Base-by-base conservation (phyloP, 73 alveolate genomes). In the Paramecium caudatum region DNA sequence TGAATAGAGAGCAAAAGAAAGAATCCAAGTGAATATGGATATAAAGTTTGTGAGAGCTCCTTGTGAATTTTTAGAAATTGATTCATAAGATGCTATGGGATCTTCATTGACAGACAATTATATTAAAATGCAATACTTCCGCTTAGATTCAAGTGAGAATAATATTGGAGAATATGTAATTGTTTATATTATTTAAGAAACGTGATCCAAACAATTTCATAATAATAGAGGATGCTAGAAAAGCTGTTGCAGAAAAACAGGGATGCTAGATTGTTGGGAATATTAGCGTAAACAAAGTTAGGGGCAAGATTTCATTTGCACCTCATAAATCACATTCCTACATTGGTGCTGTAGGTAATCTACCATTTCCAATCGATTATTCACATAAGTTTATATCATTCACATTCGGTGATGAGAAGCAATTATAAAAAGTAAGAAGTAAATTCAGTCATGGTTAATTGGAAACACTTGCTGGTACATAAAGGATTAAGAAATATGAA, bases 1-100 rank as follows among this genome's bases (percentile, higher is more conserved):
- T 80, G 91, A 83, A 23, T 82, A 91, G 41, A 91, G 96, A 61
- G 96, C 96, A n/a, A 95, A 95, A 15, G 98, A 95, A 36, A 94
- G 93, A 85, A 46, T 98, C 62, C 61, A 85, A 70, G 95, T 98
- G 85, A 97, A 97, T 82, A 19, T 98, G 3, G 99, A 98, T 90
- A 92, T 98, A 3, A 95, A 90, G 37, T 91, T 98, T 84, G 93
- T 95, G 33, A 91, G 94, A 62, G 95, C 97, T 85, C 99, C 99
- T 4, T 98, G 99, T 85, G 99, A 95, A 74, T 88, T 98, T 39
- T 78, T 98, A 47, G 94, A 98, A 82, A 91, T 98, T 8, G 99
- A 98, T 94, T 97, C 95, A 13, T 94, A 96, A 63, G 99, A 98
- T 92, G 96, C 96, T 23, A 86, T 98, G 96, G 99, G 99, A 47